Base-by-base conservation (phyloP, 306 rosid species). In the Dalbergia cultrata region DNA sequence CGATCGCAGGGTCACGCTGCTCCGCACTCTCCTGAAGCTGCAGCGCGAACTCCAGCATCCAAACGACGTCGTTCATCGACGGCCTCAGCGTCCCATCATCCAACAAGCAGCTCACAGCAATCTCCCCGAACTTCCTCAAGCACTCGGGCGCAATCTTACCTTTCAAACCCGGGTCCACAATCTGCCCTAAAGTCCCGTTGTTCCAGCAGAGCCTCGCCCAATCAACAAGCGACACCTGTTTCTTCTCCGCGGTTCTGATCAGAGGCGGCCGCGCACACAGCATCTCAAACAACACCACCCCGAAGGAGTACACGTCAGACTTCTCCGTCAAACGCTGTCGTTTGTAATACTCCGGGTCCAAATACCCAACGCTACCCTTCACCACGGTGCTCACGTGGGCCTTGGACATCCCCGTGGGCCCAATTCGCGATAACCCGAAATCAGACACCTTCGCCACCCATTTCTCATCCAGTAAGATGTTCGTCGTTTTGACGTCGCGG, bases 251-350 rank as follows among this genome's bases (percentile, higher is more conserved):
- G 0, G 64, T 76, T 0, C 84, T 79, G 0, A 89, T 31, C 2
- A 87, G 9, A 0, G 92, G 88, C 1, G 93, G 88, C 1, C 93
- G 80, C 0, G 83, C 87, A 2, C 91, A 89, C 0, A 92, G 21
- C 7, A 86, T 67, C 80, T 92, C 97, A 0, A 87, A 89, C 9
- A 92, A 19, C 5, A 92, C 91, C 0, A 92, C 92, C 0, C 97
- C 93, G 0, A 86, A 90, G 0, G 95, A 92, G 68, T 92, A 89
- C 22, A 92, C 93, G 52, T 92, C 95, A 0, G 95, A 85, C 13
- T 88, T 92, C 34, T 85, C 91, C 0, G 95, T 90, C 2, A 89
- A 18, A 16, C 68, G 87, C 16, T 85, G 88, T 0, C 89, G 87
- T 2, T 83, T 74, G 0, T 83, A 86, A 18, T 85, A 88, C 67